Conservation (phyloP, 768 basidiomycete species). For the Hypholoma sublateritium region DNA sequence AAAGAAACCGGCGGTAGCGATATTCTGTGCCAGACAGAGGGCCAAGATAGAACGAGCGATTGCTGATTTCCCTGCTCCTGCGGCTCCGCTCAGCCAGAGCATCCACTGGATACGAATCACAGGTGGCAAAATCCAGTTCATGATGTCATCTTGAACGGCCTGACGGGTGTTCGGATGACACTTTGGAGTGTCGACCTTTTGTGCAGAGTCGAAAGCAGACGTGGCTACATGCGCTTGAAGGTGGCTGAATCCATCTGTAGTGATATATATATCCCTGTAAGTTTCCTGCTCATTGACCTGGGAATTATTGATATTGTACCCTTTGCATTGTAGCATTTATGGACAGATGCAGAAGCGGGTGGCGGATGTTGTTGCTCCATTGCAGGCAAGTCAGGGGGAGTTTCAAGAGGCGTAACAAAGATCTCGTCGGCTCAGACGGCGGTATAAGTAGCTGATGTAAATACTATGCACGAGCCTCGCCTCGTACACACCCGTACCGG, state of each 20-base stretch:
- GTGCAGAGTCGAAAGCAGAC: neutral
- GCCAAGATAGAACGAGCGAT: slow-evolving; percentile 24
- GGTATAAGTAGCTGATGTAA: too few species aligned
- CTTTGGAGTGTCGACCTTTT: neutral
- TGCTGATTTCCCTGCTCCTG: slow-evolving; percentile 24
- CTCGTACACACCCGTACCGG: too few species aligned
- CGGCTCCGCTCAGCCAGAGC: slow-evolving; percentile 20
- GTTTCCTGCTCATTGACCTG: too few species aligned
- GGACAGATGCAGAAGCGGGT: too few species aligned
- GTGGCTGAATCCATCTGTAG: neutral
- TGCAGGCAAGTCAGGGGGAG: too few species aligned
- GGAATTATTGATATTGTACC: too few species aligned
- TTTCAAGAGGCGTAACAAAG: too few species aligned
- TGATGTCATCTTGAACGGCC: neutral
- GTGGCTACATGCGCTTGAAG: neutral
- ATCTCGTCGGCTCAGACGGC: too few species aligned
- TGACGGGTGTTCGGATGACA: neutral
- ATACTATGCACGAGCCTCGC: too few species aligned
- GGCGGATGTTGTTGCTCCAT: too few species aligned
- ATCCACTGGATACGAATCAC: neutral
- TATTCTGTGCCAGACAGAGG: slow-evolving; percentile 7
- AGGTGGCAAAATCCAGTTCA: neutral
- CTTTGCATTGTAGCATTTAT: too few species aligned
- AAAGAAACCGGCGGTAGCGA: slow-evolving; percentile 30
- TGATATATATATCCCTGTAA: too few species aligned